Conservation (phyloP, 352 stramenopile species). For the Phytopythium montanum region DNA sequence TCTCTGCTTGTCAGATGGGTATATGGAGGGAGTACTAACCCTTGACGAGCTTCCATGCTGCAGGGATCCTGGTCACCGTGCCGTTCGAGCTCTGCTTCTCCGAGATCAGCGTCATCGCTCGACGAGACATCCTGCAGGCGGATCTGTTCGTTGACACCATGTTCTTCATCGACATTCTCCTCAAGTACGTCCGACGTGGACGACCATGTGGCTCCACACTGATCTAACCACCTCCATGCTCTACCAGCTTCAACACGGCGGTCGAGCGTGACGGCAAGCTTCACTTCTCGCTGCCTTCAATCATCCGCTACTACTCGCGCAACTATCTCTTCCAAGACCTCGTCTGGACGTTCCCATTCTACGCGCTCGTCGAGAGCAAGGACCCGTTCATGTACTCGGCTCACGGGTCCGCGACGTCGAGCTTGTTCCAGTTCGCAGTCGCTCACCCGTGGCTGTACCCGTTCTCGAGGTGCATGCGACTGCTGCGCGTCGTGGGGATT, state of each 20-base stretch:
- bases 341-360: conserved; percentile 69
- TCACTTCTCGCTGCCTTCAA: conserved; percentile 57
- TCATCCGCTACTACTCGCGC: conserved; percentile 43
- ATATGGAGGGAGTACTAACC: neutral
- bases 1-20: neutral
- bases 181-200: conserved; percentile 41
- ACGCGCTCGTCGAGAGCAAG: conserved; percentile 37
- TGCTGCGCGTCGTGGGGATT: conserved; percentile 50
- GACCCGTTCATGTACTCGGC: conserved; percentile 17
- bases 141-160: conserved; percentile 64
- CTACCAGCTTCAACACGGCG: conserved; percentile 66
- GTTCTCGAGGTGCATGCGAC: conserved; percentile 38
- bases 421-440: conserved; percentile 21
- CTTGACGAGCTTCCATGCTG: conserved; percentile 1
- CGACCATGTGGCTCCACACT: neutral
- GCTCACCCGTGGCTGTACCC: conserved; percentile 38
- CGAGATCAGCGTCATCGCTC: conserved; percentile 25
- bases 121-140: conserved; percentile 37
- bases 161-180: conserved; percentile 63
- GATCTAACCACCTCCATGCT: neutral
- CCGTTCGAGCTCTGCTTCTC: conserved; percentile 73
- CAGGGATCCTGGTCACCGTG: conserved; percentile 58
- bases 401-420: conserved; percentile 6
- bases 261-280: conserved; percentile 72
- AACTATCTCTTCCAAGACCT: conserved; percentile 61